phyloP scores from a whole-genome alignment of 2,329 filamentous ascomycete species.

The Podosphaera leucotricha region DNA sequence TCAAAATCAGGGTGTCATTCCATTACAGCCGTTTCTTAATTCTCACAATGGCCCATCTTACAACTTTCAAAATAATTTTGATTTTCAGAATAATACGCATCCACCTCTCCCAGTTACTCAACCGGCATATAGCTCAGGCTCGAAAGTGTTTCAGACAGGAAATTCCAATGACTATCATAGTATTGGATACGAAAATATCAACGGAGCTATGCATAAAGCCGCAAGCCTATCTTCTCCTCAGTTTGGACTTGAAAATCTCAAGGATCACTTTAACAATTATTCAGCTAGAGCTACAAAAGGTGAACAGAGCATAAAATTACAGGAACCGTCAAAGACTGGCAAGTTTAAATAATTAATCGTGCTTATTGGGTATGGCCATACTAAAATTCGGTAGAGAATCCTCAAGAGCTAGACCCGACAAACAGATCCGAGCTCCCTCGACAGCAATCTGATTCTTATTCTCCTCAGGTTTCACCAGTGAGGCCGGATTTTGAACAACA shows the following conservation, averaged over 20 bases:
- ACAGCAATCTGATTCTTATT: conserved; percentile 11
- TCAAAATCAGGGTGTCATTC: conserved; percentile 13
- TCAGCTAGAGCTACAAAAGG: neutral
- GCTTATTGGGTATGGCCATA: neutral
- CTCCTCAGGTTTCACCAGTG: conserved; percentile 5
- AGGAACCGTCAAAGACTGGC: neutral
- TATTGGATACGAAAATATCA: conserved; percentile 22
- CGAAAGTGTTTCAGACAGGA: conserved; percentile 55
- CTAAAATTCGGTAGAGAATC: conserved; percentile 2
- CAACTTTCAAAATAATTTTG: conserved; percentile 5
- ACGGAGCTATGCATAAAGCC: conserved; percentile 19
- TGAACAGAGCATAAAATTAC: neutral
- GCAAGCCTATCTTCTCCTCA: conserved; percentile 4
- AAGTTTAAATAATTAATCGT: neutral
- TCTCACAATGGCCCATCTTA: conserved; percentile 2
- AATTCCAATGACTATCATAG: neutral
- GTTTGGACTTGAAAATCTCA: neutral
- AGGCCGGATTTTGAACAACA: neutral
- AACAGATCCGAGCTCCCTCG: neutral
- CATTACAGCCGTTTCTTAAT: conserved; percentile 9
- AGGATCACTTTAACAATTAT: neutral
- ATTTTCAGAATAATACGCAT: conserved; percentile 5
- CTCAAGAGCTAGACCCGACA: conserved; percentile 1
- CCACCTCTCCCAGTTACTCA: conserved; percentile 7
- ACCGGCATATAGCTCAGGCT: conserved; percentile 8